Evolutionary conservation across 164 flowering plant species (phyloP), one percentile per base, ranked within the genome.

Genomic region (Saururus chinensis): DNA sequence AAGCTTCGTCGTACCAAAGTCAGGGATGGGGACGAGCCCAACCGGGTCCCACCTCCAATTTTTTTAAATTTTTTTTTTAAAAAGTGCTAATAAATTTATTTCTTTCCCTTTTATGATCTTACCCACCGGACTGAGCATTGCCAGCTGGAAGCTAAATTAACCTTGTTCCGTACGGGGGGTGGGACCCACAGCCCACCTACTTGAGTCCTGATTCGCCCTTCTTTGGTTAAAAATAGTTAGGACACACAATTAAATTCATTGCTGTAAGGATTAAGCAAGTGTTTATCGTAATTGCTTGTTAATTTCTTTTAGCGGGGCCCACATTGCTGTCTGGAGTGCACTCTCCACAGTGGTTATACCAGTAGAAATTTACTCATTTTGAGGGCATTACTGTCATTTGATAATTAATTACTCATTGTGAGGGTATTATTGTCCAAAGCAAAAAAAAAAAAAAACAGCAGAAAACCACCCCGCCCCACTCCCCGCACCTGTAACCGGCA

Each of bases 401-500:
- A 30, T 30, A 30, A 6, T 30, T 30, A 2, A 30, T 30, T 6
- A 30, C 37, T 6, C 6, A 30, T 6, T 6, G 6, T 30, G 16
- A 55, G 35, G 58, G 58, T 55, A 21, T 24, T 23, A 23, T 23
- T 14, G 57, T 54, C 57, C 21, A n/a, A 19, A 7, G 25, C 4
- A 8, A 9, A 20, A 0, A n/a, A 22, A 8, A 9, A 20, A 0
- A n/a, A 22, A 54, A 21, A 45, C 49, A 12, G 49, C 16, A 1
- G 4, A 14, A 42, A 53, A 6, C 4, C 35, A 10, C 30, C 13
- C 35, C 19, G 30, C 58, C 58, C n/a, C 58, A 23, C 35, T 53
- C 56, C 23, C 6, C 56, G 56, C 24, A 20, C 70, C 19, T 45
- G 0, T 51, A 68, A 66, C 75, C 68, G 70, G 62, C 42, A 64